phyloP scores from a whole-genome alignment of 108 stramenopile species.

The Cylindrotheca closterium region DNA sequence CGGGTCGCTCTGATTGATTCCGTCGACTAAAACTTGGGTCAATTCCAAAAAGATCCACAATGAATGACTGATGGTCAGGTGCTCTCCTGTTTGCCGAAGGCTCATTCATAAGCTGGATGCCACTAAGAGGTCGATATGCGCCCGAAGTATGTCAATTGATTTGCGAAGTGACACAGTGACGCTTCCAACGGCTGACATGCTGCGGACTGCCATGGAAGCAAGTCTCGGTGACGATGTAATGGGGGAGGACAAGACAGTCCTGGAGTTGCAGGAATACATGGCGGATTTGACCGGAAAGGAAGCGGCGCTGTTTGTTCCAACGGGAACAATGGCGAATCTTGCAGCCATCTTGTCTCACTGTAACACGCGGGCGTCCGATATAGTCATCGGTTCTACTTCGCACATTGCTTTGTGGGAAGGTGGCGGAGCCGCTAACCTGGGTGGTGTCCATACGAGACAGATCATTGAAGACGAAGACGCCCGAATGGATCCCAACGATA shows the following conservation, averaged over 20 bases:
- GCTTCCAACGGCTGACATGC: slow-evolving; percentile 79
- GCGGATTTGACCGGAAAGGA: slow-evolving; percentile 92
- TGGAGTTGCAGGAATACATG: slow-evolving; percentile 73
- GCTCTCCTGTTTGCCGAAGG: no score
- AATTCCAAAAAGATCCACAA: no score
- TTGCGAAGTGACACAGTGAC: slow-evolving; percentile 97
- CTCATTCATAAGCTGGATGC: no score
- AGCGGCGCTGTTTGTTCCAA: slow-evolving; percentile 90
- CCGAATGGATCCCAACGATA: slow-evolving; percentile 10
- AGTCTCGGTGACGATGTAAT: slow-evolving; percentile 95
- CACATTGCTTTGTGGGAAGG: slow-evolving; percentile 78
- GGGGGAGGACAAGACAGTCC: slow-evolving; percentile 94
- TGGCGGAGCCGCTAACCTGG: slow-evolving; percentile 57
- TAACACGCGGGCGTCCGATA: slow-evolving; percentile 74
- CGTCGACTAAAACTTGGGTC: no score
- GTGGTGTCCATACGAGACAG: slow-evolving; percentile 76
- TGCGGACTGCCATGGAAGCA: slow-evolving; percentile 59
- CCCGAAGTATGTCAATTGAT: no score
- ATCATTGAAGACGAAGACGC: slow-evolving; percentile 74
- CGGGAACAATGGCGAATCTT: slow-evolving; percentile 97
- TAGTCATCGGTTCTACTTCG: slow-evolving; percentile 68
- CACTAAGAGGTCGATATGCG: no score
- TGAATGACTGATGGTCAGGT: no score
- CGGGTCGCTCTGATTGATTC: no score
- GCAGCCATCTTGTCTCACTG: slow-evolving; percentile 88